These are phyloP conservation scores for Vitis hybrid DNA, from an alignment of 177 flowering plant genomes.

Conservation along the genomic window DNA sequence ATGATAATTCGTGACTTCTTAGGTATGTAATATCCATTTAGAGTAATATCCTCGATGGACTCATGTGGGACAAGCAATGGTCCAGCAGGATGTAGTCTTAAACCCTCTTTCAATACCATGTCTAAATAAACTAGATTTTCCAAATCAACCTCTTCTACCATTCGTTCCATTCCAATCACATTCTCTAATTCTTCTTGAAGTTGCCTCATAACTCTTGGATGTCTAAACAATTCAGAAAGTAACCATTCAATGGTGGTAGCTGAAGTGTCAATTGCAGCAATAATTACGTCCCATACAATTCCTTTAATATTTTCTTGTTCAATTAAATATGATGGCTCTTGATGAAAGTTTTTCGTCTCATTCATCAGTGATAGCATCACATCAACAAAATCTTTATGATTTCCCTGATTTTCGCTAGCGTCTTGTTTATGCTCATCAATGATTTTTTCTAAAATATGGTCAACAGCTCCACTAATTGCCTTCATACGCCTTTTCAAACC, in stretches of 20 bases:
- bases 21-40: no score
- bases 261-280: background rate
- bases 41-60: background rate
- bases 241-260: background rate
- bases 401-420: background rate
- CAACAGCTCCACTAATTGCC: constrained; percentile 15
- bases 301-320: background rate
- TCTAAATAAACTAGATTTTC: background rate
- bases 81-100: background rate
- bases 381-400: constrained; percentile 1
- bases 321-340: background rate
- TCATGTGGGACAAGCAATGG: background rate
- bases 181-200: constrained; percentile 12
- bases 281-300: constrained; percentile 1
- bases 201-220: background rate
- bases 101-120: no score
- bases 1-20: no score
- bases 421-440: constrained; percentile 20
- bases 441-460: constrained; percentile 32
- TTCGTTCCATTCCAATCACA: constrained; percentile 11
- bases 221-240: background rate
- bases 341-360: background rate
- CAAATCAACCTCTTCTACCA: constrained; percentile 1
- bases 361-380: constrained; percentile 4
- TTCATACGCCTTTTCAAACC: constrained; percentile 28